phyloP scores from a whole-genome alignment of 257 asterid species.

The Solanum okadae region DNA sequence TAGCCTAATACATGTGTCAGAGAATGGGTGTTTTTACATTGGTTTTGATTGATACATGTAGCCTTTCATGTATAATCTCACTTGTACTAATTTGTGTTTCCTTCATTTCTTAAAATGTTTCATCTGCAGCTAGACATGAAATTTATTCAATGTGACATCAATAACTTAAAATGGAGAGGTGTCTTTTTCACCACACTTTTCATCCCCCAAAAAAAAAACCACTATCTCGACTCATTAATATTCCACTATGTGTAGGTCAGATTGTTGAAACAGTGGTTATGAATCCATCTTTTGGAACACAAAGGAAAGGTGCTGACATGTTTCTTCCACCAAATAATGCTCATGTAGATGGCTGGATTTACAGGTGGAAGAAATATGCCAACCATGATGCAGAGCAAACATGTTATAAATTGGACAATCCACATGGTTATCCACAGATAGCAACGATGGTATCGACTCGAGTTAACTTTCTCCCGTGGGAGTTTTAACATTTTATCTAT shows the following conservation, averaged over 20 bases:
- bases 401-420: too few relatives aligned
- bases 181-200: conserved; percentile 5
- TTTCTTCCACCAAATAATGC: too few relatives aligned
- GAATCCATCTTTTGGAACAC: conserved; percentile 98
- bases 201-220: not conserved
- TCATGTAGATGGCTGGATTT: too few relatives aligned
- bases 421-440: too few relatives aligned
- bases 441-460: too few relatives aligned
- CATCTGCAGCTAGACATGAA: conserved; percentile 60
- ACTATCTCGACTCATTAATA: not conserved
- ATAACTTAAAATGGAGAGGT: conserved; percentile 55
- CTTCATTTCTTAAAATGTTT: not conserved
- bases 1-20: too few relatives aligned
- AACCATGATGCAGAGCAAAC: too few relatives aligned
- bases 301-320: conserved; percentile 94
- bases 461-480: too few relatives aligned
- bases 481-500: too few relatives aligned
- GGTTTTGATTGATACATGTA: not conserved
- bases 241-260: conserved; percentile 31
- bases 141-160: conserved; percentile 63
- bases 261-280: conserved; percentile 66
- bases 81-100: not conserved
- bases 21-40: not conserved
- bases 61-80: not conserved
- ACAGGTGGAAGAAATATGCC: too few relatives aligned